A percentile compares a stretch with the other conserved stretches of the same genome.
Conservation (phyloP, 306 rosid species). For the Vigna radiata region DNA sequence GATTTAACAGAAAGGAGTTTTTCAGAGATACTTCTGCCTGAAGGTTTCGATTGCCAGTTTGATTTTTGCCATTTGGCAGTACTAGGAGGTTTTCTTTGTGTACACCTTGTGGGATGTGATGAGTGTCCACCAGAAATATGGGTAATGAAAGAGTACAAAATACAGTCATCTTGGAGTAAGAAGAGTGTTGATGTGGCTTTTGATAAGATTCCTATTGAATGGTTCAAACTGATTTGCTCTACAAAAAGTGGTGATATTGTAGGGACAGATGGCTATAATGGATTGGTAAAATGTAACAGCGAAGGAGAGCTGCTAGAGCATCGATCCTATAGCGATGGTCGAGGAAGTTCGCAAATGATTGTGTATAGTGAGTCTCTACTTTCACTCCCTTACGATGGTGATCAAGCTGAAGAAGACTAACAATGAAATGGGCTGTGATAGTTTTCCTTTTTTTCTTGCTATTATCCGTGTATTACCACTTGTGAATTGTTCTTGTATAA, state of each 20-base stretch:
- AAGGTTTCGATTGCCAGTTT: background rate
- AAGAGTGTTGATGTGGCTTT: background rate
- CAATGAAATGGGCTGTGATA: background rate
- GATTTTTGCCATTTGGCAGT: background rate
- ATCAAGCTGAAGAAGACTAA: background rate
- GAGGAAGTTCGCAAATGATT: background rate
- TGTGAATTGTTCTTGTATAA: background rate
- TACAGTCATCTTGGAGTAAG: constrained; percentile 42
- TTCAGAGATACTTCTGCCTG: background rate
- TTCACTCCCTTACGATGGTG: constrained; percentile 15
- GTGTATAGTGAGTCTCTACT: constrained; percentile 41
- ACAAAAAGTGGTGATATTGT: constrained; percentile 32
- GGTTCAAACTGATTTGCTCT: constrained; percentile 9
- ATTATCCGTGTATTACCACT: background rate
- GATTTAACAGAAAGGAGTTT: constrained; percentile 32
- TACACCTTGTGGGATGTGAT: background rate
- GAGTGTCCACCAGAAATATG: background rate
- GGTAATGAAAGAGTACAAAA: constrained; percentile 41
- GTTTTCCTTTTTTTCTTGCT: background rate
- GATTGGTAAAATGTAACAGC: constrained; percentile 26
- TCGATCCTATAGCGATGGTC: background rate
- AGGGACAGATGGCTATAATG: background rate
- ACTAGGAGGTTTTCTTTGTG: constrained; percentile 17
- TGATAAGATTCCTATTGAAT: background rate
- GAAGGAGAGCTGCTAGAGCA: constrained; percentile 25